A percentile compares a stretch with the other conserved stretches of the same genome.
phyloP scores from a whole-genome alignment of 2,329 filamentous ascomycete species.

The Chaetomium sp. region DNA sequence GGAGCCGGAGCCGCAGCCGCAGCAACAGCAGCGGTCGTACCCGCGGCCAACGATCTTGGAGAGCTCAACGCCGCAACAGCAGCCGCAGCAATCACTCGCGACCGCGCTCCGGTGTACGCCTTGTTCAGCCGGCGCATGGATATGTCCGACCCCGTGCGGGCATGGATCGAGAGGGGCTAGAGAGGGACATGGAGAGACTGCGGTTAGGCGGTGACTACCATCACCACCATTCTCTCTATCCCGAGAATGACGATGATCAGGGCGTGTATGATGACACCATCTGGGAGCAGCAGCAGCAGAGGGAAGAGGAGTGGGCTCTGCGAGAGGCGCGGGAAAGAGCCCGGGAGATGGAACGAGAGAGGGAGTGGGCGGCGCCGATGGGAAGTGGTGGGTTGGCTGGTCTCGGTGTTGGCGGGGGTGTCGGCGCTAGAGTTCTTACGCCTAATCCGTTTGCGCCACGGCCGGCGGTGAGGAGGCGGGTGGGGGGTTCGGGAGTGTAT shows the following conservation, averaged over 20 bases:
- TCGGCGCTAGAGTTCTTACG: constrained; percentile 3
- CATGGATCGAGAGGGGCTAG: background rate
- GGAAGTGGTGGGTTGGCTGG: background rate
- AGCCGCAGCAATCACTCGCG: background rate
- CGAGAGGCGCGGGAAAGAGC: background rate
- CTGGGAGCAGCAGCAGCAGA: background rate
- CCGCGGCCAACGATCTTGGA: too few relatives aligned
- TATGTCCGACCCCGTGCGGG: background rate
- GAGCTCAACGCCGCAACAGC: background rate
- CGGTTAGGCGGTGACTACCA: background rate
- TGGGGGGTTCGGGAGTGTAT: background rate
- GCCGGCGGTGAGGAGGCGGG: constrained; percentile 2
- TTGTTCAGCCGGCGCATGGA: background rate
- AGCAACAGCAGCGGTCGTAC: too few relatives aligned
- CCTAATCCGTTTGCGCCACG: constrained; percentile 8
- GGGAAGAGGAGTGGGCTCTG: too few relatives aligned
- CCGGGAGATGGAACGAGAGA: background rate
- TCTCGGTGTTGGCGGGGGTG: background rate
- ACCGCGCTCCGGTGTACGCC: background rate
- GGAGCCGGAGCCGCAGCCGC: background rate
- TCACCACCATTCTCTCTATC: too few relatives aligned
- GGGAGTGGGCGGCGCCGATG: background rate
- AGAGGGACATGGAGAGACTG: background rate
- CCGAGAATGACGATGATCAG: background rate
- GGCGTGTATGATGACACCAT: background rate